Base-by-base conservation (phyloP, 495 filamentous ascomycete species). In the Xylaria cubensis region DNA sequence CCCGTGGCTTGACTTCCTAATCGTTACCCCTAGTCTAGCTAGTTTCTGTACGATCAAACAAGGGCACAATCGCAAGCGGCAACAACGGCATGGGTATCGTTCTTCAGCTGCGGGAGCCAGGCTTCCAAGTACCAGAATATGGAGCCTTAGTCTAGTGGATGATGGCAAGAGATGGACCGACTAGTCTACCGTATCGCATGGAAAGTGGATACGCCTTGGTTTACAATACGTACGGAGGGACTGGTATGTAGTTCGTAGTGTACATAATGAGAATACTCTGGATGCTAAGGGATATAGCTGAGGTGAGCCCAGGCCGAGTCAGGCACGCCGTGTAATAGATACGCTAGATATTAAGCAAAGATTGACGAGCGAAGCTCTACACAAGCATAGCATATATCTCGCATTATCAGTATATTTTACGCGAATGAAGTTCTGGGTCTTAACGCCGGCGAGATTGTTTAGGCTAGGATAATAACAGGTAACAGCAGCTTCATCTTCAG, bases 1-100 rank as follows among this genome's bases (percentile, higher is more conserved):
- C 26, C 32, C 29, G 53, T 67, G 53, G 70, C 70, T 65, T 44
- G 62, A 51, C 63, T 72, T 61, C 63, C 41, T 41, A 61, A 51
- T 63, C 63, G 70, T 67, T 72, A 61, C 70, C 70, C 69, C 48
- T 72, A 61, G 70, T 72, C 62, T 34, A 65, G 69, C 56, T 72
- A 51, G 50, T 72, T 72, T 19, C 63, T 36, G 69, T 71, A 55
- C 69, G 69, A 71, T 71, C 69, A 64, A 58, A 53, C 58, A 48
- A 59, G 50, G 69, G 34, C 56, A 55, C 55, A 41, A 58, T 72
- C 51, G 32, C 68, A 66, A 51, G 63, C 70, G 70, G 70, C 62
- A 72, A 61, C 63, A 72, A 72, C 70, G 70, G 70, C 70, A 66
- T 67, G 59, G 69, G 17, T 69, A 29, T 70, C 15, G 42, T 56